Conservation (phyloP, 768 basidiomycete genomes). For the Phanerodontia chrysosporium region DNA sequence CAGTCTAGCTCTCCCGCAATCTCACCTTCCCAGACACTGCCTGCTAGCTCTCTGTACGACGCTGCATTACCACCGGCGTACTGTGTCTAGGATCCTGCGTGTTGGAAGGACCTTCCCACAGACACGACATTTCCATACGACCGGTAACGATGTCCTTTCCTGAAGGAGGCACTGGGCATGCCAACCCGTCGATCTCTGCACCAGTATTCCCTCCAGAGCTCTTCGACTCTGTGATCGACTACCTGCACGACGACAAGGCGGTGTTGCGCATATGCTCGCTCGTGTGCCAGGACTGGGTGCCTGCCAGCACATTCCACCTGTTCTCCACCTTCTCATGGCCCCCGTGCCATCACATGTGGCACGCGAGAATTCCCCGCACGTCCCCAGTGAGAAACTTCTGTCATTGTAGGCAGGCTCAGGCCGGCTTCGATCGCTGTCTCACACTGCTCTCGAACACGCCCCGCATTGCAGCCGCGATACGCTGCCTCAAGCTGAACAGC, state of each 20-base stretch:
- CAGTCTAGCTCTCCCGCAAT: background rate
- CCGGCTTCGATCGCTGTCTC: background rate
- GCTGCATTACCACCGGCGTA: background rate
- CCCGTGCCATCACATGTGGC: background rate
- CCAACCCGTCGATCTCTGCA: background rate
- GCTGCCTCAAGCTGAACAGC: background rate
- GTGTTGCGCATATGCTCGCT: conserved; percentile 11
- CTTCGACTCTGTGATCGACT: conserved; percentile 20
- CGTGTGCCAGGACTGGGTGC: conserved; percentile 19
- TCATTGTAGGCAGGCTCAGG: background rate
- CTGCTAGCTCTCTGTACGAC: background rate
- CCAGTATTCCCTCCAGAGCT: conserved; percentile 25
- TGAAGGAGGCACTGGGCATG: background rate
- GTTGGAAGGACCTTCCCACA: background rate
- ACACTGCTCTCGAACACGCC: background rate
- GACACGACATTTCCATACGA: background rate
- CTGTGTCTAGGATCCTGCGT: background rate
- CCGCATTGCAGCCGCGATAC: background rate
- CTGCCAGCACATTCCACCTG: conserved; percentile 15
- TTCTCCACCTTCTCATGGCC: background rate
- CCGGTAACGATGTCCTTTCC: background rate
- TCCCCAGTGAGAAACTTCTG: background rate
- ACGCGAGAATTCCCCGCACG: background rate
- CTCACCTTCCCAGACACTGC: no score
- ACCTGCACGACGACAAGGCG: conserved; percentile 15